Evolutionary conservation across 2,329 filamentous ascomycete genomes (phyloP), one percentile per base, ranked within the genome.

Genomic region (Calonectria henricotiae): DNA sequence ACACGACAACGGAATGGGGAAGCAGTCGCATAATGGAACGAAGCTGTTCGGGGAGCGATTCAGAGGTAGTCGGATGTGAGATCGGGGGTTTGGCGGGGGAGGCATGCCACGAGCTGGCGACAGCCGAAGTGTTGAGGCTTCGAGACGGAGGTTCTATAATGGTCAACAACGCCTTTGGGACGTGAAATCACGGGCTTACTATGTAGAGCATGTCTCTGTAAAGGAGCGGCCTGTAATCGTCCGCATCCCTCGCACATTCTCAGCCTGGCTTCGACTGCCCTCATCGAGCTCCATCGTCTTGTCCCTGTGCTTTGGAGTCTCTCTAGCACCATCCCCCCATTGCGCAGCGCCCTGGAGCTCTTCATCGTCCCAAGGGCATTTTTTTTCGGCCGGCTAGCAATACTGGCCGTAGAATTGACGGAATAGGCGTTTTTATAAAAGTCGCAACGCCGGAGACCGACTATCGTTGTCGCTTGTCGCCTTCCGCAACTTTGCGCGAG

Each of bases 1-100:
- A 87, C 13, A 89, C 85, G n/a, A 89, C 87, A 43, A 88, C 87
- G 0, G 87, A 86, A 75, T 89, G 86, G 3, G 86, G 82, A 13
- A 90, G 81, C 15, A 86, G 84, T 67, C 88, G 87, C 86, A 90
- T 87, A 25, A 88, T 82, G 58, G 83, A 81, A 67, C 87, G 88
- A 25, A 89, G 82, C 62, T 87, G 83, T 69, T 87, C 86, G 32
- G 86, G 79, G 39, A 87, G 79, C 77, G 77, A 69, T 68, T 74
- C 70, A 61, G 75, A 61, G 44, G 76, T 75, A 11, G 80, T 76
- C 1, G 82, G 81, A 64, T 84, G 80, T 49, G 80, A 74, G 0
- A 82, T 82, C 0, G 84, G 83, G 4, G 79, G 78, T 27, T 73
- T 73, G 4, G 79, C 76, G 4, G 79, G 75, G 15, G 76, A 74